Conservation (phyloP, 176 grass and related monocot genomes). For the Chloris gayana region DNA sequence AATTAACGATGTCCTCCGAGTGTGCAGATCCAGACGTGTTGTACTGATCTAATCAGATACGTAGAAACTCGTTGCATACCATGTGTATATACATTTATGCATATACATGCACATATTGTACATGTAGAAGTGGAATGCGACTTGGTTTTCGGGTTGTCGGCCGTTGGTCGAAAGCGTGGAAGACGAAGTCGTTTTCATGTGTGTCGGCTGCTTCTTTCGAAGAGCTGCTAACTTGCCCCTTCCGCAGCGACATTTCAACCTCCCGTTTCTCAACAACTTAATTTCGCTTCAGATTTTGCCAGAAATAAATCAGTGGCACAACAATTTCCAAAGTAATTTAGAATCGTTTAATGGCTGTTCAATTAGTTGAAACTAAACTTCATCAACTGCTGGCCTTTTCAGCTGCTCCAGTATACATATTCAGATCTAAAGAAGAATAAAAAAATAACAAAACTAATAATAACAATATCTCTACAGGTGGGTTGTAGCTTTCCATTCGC, state of each 20-base stretch:
- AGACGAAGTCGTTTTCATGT: conserved; percentile 13
- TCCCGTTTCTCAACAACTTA: background rate
- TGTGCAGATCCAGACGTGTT: background rate
- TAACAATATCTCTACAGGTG: background rate
- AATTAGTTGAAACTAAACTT: background rate
- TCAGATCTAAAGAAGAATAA: background rate
- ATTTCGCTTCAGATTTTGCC: background rate
- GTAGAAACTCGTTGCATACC: background rate
- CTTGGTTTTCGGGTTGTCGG: background rate
- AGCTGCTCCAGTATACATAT: background rate
- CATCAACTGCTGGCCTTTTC: background rate
- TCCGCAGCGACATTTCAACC: conserved; percentile 33
- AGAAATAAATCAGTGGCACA: background rate
- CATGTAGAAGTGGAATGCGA: background rate
- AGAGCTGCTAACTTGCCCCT: background rate
- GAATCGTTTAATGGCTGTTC: background rate
- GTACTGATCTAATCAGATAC: background rate
- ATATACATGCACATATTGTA: background rate
- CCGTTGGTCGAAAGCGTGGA: background rate
- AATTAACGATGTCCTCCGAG: background rate
- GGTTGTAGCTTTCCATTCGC: background rate
- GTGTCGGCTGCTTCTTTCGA: conserved; percentile 25
- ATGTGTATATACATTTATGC: background rate
- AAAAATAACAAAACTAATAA: background rate
- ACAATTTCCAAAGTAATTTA: background rate